A percentile compares a stretch with the other conserved stretches of the same genome.
Evolutionary conservation across 106 monocot species (phyloP).

Genomic region (Vanilla planifolia): DNA sequence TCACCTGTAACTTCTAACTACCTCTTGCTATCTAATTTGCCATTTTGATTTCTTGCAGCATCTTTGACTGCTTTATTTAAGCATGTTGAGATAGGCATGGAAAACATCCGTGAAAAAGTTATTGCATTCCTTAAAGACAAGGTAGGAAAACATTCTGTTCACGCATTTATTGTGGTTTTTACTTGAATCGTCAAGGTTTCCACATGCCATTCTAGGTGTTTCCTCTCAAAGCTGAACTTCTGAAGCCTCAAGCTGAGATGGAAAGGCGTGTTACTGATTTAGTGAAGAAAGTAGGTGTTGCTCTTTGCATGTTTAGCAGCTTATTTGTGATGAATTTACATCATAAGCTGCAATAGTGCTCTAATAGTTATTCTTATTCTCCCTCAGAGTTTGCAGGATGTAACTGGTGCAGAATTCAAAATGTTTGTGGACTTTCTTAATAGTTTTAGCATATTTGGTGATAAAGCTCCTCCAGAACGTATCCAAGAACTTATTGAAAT

Average conservation of each 20-base stretch:
- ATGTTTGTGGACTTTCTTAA: slow-evolving; percentile 95
- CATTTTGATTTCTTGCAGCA: slow-evolving; percentile 30
- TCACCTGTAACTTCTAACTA: neutral
- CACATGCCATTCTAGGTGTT: slow-evolving; percentile 63
- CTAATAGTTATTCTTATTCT: slow-evolving; percentile 4
- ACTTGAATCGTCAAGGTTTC: neutral
- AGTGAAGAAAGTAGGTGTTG: slow-evolving; percentile 71
- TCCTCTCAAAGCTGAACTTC: slow-evolving; percentile 86
- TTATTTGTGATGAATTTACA: neutral
- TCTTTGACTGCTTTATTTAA: slow-evolving; percentile 85
- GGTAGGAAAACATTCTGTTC: slow-evolving; percentile 30
- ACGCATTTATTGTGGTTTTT: no score
- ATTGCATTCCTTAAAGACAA: slow-evolving; percentile 92
- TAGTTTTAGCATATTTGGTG: slow-evolving; percentile 89
- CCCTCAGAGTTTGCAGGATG: slow-evolving; percentile 90
- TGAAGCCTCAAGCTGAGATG: slow-evolving; percentile 96
- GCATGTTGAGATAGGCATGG: slow-evolving; percentile 74
- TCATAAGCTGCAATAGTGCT: neutral
- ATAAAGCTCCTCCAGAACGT: slow-evolving; percentile 60
- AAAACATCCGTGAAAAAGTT: slow-evolving; percentile 92
- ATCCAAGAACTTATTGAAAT: slow-evolving; percentile 92
- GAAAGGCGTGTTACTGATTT: slow-evolving; percentile 92
- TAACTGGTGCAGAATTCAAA: slow-evolving; percentile 94
- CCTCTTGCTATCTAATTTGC: slow-evolving; percentile 1
- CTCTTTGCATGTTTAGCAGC: neutral